phyloP scores from a whole-genome alignment of 2,329 filamentous ascomycete species.

The Trichoderma koningii region DNA sequence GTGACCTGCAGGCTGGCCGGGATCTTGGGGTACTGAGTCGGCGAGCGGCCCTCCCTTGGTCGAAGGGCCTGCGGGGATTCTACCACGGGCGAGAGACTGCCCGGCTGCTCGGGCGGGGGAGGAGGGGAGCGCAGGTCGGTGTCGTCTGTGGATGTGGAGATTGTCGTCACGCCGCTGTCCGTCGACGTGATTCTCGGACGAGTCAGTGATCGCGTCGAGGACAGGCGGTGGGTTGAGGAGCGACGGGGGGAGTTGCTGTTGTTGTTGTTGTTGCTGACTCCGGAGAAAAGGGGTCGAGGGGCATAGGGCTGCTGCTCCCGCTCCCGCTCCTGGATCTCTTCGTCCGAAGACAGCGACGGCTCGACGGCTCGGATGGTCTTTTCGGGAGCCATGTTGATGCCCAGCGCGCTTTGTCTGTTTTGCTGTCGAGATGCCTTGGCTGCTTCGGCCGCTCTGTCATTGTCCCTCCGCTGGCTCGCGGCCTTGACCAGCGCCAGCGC shows the following conservation, averaged over 20 bases:
- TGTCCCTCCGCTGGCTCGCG: background rate
- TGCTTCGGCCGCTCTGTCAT: background rate
- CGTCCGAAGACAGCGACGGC: constrained; percentile 24
- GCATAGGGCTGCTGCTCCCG: constrained; percentile 15
- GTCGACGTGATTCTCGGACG: constrained; percentile 35
- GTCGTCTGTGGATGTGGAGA: constrained; percentile 38
- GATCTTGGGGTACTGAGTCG: constrained; percentile 40
- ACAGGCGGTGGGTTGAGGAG: constrained; percentile 13
- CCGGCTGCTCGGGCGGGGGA: constrained; percentile 31
- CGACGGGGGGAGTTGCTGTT: constrained; percentile 26
- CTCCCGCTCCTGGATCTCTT: constrained; percentile 21
- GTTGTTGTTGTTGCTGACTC: background rate
- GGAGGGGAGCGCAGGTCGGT: constrained; percentile 23
- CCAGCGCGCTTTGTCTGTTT: background rate
- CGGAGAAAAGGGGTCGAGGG: background rate
- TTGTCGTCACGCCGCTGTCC: constrained; percentile 40
- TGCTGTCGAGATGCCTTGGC: background rate
- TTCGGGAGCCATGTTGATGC: constrained; percentile 2
- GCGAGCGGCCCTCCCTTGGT: constrained; percentile 36
- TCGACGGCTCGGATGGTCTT: constrained; percentile 26
- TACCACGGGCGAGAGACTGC: constrained; percentile 51
- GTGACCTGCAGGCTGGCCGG: constrained; percentile 28
- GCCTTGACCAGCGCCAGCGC: constrained; percentile 9
- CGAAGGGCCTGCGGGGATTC: constrained; percentile 51
- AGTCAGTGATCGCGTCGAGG: constrained; percentile 32